A percentile compares a stretch with the other conserved stretches of the same genome.
Conservation (phyloP, 83 land plant genomes). For the Diphasiastrum complanatum region DNA sequence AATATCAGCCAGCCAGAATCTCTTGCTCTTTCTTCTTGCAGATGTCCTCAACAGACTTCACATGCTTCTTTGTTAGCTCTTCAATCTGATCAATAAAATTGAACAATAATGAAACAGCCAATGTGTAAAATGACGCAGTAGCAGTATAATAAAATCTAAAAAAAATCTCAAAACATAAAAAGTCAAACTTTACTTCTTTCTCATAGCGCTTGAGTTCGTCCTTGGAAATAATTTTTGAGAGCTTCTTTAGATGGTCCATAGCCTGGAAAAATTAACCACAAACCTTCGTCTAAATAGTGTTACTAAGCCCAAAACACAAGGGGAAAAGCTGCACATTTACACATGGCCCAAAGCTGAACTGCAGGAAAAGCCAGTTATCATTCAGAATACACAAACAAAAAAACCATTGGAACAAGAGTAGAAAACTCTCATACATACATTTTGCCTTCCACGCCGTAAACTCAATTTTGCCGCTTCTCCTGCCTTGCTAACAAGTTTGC, state of each 20-base stretch:
- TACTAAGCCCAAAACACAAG: background rate
- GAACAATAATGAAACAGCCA: background rate
- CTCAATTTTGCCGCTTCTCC: constrained; percentile 86
- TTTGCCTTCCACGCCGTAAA: constrained; percentile 88
- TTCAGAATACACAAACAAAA: constrained; percentile 5
- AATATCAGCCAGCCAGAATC: constrained; percentile 25
- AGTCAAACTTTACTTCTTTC: constrained; percentile 57
- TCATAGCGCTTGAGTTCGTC: constrained; percentile 75
- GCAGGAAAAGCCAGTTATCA: background rate
- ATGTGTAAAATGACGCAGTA: background rate
- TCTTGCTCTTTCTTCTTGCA: constrained; percentile 94
- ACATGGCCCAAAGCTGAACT: background rate
- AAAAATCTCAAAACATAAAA: background rate
- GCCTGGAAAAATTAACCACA: constrained; percentile 48
- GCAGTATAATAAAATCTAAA: background rate
- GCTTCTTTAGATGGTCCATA: constrained; percentile 63
- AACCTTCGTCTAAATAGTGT: background rate
- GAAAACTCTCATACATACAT: constrained; percentile 43
- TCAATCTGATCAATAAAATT: constrained; percentile 47
- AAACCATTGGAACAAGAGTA: background rate
- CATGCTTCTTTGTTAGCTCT: constrained; percentile 74
- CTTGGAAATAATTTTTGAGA: constrained; percentile 45
- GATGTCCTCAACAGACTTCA: constrained; percentile 80
- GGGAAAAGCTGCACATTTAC: background rate
- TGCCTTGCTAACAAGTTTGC: constrained; percentile 67